Conservation (phyloP, 306 rosid genomes). For the Dryas drummondii region DNA sequence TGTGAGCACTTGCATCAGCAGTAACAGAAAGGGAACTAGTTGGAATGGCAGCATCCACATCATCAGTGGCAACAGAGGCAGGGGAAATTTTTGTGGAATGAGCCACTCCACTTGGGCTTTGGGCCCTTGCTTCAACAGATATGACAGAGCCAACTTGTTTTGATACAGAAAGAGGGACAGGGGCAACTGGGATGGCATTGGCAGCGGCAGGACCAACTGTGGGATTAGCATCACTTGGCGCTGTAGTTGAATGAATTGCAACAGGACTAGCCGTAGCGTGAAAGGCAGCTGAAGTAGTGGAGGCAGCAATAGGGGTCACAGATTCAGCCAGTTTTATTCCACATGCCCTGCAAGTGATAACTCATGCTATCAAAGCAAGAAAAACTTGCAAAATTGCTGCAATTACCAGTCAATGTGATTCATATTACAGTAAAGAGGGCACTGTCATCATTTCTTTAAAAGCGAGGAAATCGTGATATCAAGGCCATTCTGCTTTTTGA, state of each 20-base stretch:
- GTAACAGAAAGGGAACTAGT: slow-evolving; percentile 17
- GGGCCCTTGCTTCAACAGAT: slow-evolving; percentile 8
- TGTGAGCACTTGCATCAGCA: slow-evolving; percentile 16
- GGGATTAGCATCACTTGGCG: slow-evolving; percentile 1
- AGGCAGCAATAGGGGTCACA: slow-evolving; percentile 28
- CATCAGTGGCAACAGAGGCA: slow-evolving; percentile 6
- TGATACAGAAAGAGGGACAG: slow-evolving; percentile 16
- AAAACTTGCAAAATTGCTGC: slow-evolving; percentile 8
- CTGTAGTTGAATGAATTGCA: slow-evolving; percentile 17
- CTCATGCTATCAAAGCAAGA: slow-evolving; percentile 9
- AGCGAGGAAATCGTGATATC: neutral
- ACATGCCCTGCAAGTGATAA: slow-evolving; percentile 34
- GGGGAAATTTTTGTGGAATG: slow-evolving; percentile 22
- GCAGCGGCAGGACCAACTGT: slow-evolving; percentile 2
- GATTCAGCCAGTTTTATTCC: slow-evolving; percentile 43
- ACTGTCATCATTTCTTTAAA: slow-evolving; percentile 14
- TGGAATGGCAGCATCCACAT: slow-evolving; percentile 22
- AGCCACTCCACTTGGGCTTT: neutral
- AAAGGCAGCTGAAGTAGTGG: slow-evolving; percentile 11
- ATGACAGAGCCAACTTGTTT: slow-evolving; percentile 22
- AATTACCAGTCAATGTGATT: neutral
- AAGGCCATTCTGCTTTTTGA: neutral
- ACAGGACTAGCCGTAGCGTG: slow-evolving; percentile 7
- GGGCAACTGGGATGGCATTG: slow-evolving; percentile 7
- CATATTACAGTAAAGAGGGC: slow-evolving; percentile 4